phyloP scores from a whole-genome alignment of 73 alveolate species.

The Symbiodinium natans region DNA sequence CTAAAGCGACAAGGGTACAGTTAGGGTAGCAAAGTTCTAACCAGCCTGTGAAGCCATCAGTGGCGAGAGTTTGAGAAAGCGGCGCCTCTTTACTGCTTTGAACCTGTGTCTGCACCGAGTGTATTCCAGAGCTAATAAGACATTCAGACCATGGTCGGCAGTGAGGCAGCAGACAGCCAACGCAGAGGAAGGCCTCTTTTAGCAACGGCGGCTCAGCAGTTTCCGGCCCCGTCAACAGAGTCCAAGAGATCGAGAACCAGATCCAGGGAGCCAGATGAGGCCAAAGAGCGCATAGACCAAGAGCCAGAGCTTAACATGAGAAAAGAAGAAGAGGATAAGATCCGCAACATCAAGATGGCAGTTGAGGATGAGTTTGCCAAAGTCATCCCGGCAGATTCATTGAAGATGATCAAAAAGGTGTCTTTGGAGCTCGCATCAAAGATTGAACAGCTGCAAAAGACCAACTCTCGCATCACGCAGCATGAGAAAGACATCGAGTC shows the following conservation, averaged over 20 bases:
- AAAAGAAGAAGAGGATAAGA: background rate
- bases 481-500: background rate
- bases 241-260: background rate
- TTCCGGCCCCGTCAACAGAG: background rate
- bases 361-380: background rate
- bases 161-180: background rate
- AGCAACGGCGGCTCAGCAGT: background rate
- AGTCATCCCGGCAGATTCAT: background rate
- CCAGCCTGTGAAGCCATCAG: too few species aligned
- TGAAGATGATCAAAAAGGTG: background rate
- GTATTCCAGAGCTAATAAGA: background rate
- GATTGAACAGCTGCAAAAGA: background rate
- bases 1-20: constrained; percentile 51
- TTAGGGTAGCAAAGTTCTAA: background rate
- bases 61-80: too few species aligned
- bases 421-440: background rate
- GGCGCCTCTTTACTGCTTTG: background rate
- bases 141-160: background rate
- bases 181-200: background rate
- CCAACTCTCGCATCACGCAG: background rate
- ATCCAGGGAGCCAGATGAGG: background rate
- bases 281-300: background rate
- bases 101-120: background rate
- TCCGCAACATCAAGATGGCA: background rate
- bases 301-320: background rate